Evolutionary conservation across 805 yeast species (phyloP).

Genomic region (Saccharomycopsis lassenensis): DNA sequence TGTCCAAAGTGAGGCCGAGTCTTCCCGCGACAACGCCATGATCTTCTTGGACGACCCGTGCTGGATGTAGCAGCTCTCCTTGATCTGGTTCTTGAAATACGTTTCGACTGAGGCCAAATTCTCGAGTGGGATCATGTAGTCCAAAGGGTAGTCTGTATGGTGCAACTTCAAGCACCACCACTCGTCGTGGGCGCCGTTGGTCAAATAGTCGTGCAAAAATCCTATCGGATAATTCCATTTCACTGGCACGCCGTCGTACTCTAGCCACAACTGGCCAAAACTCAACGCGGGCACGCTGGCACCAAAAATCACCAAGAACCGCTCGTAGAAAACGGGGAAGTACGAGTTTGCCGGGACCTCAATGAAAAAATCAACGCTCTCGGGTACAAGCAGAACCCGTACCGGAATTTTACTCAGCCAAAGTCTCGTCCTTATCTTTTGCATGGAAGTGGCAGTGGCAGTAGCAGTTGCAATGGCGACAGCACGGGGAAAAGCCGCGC

Average conservation of each 20-base stretch:
- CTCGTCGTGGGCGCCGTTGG: conserved; percentile 18
- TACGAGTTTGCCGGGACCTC: too few relatives aligned
- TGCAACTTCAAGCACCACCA: conserved; percentile 41
- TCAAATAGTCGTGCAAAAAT: conserved; percentile 44
- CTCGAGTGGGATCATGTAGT: conserved; percentile 31
- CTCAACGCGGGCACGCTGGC: too few relatives aligned
- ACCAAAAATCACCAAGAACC: too few relatives aligned
- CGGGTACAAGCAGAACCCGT: too few relatives aligned
- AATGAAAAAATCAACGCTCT: too few relatives aligned
- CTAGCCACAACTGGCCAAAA: too few relatives aligned
- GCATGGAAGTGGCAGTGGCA: too few relatives aligned
- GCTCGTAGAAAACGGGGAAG: too few relatives aligned
- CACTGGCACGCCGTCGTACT: conserved; percentile 49
- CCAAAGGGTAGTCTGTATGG: conserved; percentile 33
- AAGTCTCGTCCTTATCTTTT: too few relatives aligned
- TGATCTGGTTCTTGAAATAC: conserved; percentile 67
- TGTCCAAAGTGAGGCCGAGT: conserved; percentile 48
- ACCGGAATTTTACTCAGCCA: too few relatives aligned
- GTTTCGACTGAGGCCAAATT: conserved; percentile 26
- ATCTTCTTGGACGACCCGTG: conserved; percentile 71
- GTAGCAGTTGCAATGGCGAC: too few relatives aligned
- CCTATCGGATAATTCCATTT: conserved; percentile 77
- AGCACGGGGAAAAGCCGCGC: conserved; percentile 7
- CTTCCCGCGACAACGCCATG: conserved; percentile 62
- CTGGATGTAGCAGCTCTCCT: conserved; percentile 68